These are phyloP conservation scores for Podila minutissima DNA, from an alignment of 192 early-diverging fungal genomes.

Conservation along the genomic window DNA sequence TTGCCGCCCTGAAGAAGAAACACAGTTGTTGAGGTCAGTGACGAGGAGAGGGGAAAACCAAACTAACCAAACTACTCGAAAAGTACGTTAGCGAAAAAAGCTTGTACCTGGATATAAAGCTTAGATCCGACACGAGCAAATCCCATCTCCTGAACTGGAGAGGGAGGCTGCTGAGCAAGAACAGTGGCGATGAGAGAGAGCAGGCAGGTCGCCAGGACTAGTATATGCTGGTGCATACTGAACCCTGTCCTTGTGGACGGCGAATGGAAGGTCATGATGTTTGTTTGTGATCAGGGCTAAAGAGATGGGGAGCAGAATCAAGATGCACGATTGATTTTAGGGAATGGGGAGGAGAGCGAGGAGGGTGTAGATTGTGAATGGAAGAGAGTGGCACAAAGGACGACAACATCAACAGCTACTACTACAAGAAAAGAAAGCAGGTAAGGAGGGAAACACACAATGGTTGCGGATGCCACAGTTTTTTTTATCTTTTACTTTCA, in stretches of 20 bases:
- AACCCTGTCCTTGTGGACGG: background rate
- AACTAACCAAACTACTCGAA: background rate
- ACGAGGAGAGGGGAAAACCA: background rate
- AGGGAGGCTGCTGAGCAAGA: background rate
- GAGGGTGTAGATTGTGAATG: background rate
- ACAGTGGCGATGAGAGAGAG: background rate
- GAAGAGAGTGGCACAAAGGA: too few species aligned
- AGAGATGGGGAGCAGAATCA: background rate
- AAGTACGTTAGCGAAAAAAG: background rate
- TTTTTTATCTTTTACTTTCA: too few species aligned
- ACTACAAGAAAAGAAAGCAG: too few species aligned
- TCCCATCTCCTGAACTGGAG: conserved; percentile 12
- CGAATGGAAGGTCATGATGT: background rate
- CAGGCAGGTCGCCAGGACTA: background rate
- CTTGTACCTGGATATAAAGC: conserved; percentile 5
- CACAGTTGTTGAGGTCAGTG: background rate
- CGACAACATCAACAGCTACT: too few species aligned
- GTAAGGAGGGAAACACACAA: too few species aligned
- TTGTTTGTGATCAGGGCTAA: background rate
- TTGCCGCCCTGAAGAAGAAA: conserved; percentile 3
- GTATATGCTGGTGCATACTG: background rate
- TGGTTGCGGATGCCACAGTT: too few species aligned
- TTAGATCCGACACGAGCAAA: conserved; percentile 23
- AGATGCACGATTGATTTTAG: background rate
- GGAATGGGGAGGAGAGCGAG: background rate